Evolutionary conservation across 192 early-diverging fungal genomes (phyloP).

Genomic region (Coemansia sp.): DNA sequence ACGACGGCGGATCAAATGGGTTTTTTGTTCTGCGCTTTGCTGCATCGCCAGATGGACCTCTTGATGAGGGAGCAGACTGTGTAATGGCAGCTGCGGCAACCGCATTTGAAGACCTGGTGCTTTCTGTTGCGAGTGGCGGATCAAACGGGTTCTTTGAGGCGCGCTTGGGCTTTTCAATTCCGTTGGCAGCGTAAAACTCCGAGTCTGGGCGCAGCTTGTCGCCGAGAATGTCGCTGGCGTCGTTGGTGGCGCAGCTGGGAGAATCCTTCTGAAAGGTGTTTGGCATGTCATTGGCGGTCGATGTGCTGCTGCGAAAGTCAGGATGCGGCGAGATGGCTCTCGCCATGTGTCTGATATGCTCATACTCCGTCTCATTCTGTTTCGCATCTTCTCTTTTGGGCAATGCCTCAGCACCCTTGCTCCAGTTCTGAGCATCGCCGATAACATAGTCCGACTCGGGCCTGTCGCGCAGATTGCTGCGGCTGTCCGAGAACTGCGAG

Average conservation of each 20-base stretch:
- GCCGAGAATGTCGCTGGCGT: slow-evolving; percentile 20
- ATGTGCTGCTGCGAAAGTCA: slow-evolving; percentile 8
- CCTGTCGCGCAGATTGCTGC: not conserved
- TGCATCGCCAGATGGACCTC: not conserved
- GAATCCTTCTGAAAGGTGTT: not conserved
- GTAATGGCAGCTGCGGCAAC: not conserved
- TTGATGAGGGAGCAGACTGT: not conserved
- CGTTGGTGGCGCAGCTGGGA: slow-evolving; percentile 1
- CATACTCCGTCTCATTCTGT: not conserved
- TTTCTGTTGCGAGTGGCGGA: not conserved
- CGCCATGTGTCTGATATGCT: slow-evolving; percentile 25
- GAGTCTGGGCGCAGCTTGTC: slow-evolving; percentile 20
- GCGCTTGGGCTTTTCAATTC: not conserved
- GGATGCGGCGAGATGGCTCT: slow-evolving; percentile 28
- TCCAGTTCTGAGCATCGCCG: slow-evolving; percentile 11
- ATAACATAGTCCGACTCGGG: slow-evolving; percentile 20
- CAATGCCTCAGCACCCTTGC: too few relatives aligned
- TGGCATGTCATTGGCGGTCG: not conserved
- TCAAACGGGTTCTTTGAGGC: slow-evolving; percentile 5
- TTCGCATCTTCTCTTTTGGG: too few relatives aligned
- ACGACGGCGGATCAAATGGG: slow-evolving; percentile 8
- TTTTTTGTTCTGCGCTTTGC: not conserved
- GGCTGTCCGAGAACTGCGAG: not conserved
- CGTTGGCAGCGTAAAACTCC: not conserved
- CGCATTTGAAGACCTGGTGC: not conserved